Evolutionary conservation across 805 yeast genomes (phyloP), one percentile per base, ranked within the genome.

Genomic region (Nakazawaea sp.): DNA sequence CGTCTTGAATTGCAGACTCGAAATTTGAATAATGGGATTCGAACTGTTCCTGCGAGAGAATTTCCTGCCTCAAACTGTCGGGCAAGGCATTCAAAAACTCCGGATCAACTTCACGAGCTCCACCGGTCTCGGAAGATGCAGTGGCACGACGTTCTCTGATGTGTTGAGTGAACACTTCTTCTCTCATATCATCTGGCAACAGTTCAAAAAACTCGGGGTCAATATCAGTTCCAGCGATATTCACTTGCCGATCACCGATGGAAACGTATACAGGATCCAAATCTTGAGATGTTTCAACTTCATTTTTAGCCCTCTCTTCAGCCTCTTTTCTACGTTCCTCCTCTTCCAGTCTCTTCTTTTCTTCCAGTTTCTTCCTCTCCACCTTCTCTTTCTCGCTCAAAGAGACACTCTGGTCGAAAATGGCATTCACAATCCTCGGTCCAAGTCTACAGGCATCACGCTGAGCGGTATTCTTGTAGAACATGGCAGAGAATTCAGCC

Each of bases 201-300:
- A 96, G 96, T 48, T 81, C 82, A 43, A 89, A 65, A 53, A 87
- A 89, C 46, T 84, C 90, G 0, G 95, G 95, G 58, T 89, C 97
- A 41, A 89, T 86, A 38, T 85, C 96, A 3, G 95, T 79, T 0
- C 92, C 95, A 28, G 89, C 73, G 26, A 89, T 83, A 52, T 89
- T 94, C 25, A 89, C 88, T 35, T 78, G 78, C 19, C 80, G 59
- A 18, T 82, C 94, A 26, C 87, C 88, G 45, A 89, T 81, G 10
- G 65, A 65, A 3, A 89, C 87, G 62, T 69, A 71, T 0, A 83
- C 66, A 0, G 94, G 89, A 12, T 70, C 69, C 3, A 41, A 43
- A 15, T 39, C 42, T 8, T 41, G 42, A 10, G 39, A 44, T 18
- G 41, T 43, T 9, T 35, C 43, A 21, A 7, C 24, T 21, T 21